Conservation (phyloP, 2,329 filamentous ascomycete genomes). For the Hymenoscyphus scutula region DNA sequence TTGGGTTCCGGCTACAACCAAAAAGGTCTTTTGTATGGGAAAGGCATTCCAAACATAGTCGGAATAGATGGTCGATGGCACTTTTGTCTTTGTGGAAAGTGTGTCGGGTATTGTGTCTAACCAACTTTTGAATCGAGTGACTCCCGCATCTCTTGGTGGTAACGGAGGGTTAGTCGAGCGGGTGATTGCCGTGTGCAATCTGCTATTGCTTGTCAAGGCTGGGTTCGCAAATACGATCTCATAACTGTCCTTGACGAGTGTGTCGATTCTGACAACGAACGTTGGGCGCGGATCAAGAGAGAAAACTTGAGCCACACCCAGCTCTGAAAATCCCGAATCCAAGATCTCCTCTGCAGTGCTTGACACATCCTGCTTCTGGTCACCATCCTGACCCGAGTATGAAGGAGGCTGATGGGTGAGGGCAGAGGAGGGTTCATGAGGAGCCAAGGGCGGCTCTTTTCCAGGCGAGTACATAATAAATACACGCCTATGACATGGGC, state of each 20-base stretch:
- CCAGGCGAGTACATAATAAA: conserved; percentile 1
- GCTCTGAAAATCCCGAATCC: background rate
- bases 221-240: conserved; percentile 66
- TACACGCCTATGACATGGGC: background rate
- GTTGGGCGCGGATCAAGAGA: conserved; percentile 73
- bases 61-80: background rate
- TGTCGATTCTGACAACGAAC: conserved; percentile 66
- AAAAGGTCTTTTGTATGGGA: background rate
- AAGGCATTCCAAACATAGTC: conserved; percentile 10
- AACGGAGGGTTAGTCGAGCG: background rate
- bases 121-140: background rate
- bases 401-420: background rate
- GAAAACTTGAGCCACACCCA: conserved; percentile 67
- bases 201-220: conserved; percentile 51
- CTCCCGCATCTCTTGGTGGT: background rate
- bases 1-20: conserved; percentile 8
- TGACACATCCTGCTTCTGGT: background rate
- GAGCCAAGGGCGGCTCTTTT: background rate
- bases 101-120: background rate
- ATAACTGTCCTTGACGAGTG: conserved; percentile 47
- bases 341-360: background rate
- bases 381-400: background rate
- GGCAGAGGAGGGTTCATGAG: background rate
- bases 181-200: background rate
- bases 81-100: conserved; percentile 9